phyloP scores from a whole-genome alignment of 2,329 filamentous ascomycete genomes.

The Arthrinium puccinioides region DNA sequence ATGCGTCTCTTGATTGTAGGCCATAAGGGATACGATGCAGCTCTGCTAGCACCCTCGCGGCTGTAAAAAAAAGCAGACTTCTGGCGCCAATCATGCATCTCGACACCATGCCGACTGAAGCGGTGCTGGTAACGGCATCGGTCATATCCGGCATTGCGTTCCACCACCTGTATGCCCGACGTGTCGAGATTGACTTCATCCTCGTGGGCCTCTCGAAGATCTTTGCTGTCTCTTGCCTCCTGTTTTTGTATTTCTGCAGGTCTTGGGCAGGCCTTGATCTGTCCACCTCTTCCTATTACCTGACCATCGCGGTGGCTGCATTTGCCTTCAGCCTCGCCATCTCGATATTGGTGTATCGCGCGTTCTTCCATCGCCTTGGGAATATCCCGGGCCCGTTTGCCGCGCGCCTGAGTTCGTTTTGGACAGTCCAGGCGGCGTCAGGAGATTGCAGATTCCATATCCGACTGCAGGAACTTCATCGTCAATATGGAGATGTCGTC shows the following conservation, averaged over 20 bases:
- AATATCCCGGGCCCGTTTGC: slow-evolving; percentile 5
- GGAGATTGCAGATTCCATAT: slow-evolving; percentile 5
- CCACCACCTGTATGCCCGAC: slow-evolving; percentile 6
- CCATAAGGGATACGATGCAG: too few species aligned
- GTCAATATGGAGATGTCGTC: slow-evolving; percentile 5
- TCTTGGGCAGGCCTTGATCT: not conserved
- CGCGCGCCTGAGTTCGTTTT: slow-evolving; percentile 5
- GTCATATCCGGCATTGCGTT: slow-evolving; percentile 1
- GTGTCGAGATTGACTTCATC: slow-evolving; percentile 6
- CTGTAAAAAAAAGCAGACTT: too few species aligned
- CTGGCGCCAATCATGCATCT: too few species aligned
- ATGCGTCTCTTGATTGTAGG: too few species aligned
- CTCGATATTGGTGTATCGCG: slow-evolving; percentile 6
- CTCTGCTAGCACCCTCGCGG: too few species aligned
- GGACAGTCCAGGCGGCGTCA: slow-evolving; percentile 2
- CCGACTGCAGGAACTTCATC: slow-evolving; percentile 1
- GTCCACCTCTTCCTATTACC: not conserved
- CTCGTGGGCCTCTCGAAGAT: not conserved
- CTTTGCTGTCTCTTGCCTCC: not conserved
- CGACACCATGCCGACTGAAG: not conserved
- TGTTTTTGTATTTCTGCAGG: not conserved
- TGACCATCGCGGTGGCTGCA: not conserved
- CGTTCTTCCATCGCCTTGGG: slow-evolving; percentile 4
- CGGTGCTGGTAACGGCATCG: not conserved
- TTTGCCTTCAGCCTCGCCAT: not conserved